These are phyloP conservation scores for Eimeria sp. DNA, from an alignment of 169 alveolate genomes.

Conservation along the genomic window DNA sequence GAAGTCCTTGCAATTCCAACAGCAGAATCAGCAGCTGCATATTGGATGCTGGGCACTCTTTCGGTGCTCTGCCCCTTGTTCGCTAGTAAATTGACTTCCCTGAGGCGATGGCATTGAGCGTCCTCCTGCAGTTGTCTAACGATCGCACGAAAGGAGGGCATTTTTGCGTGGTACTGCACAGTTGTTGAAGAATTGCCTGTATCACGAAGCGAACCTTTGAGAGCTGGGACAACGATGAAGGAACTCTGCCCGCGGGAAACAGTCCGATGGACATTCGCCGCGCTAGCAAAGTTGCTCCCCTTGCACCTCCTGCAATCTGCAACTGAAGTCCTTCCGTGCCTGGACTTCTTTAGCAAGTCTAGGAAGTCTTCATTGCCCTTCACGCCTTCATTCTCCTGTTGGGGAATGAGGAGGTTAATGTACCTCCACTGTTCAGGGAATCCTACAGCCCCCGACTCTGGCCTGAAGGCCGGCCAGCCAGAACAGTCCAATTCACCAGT, in stretches of 20 bases:
- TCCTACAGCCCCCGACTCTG: background rate
- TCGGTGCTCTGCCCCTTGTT: background rate
- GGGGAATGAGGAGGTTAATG: background rate
- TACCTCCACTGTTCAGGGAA: background rate
- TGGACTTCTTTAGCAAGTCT: background rate
- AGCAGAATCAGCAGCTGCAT: background rate
- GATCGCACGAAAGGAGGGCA: constrained; percentile 8
- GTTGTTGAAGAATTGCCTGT: background rate
- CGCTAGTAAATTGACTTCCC: background rate
- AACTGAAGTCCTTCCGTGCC: background rate
- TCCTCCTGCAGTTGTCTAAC: constrained; percentile 11
- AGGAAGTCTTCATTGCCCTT: background rate
- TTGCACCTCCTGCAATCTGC: background rate
- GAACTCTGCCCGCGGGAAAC: background rate
- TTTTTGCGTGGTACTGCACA: background rate
- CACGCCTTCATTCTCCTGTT: background rate
- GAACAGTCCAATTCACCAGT: background rate
- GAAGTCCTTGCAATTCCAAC: background rate
- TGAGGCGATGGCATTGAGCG: background rate
- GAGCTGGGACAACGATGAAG: background rate
- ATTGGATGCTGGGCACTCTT: background rate
- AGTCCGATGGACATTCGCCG: background rate
- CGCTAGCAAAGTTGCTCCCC: background rate
- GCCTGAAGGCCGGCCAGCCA: background rate
- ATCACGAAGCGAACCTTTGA: background rate